Percentiles rank a stretch among this genome's conserved stretches.
Conservation (phyloP, 257 asterid genomes). For the Salvia miltiorrhiza region DNA sequence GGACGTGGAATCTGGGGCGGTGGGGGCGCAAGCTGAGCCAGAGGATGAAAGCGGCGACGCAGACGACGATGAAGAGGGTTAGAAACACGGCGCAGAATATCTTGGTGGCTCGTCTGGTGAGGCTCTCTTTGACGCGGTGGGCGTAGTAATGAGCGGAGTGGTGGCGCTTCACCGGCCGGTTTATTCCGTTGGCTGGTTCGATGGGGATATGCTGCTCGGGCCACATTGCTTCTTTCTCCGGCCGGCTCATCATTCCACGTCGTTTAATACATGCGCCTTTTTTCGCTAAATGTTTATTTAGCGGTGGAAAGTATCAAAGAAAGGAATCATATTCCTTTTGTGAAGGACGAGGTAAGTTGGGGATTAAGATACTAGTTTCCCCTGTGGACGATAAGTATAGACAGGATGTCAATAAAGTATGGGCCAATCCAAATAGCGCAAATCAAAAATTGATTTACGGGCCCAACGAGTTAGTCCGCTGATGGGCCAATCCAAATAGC, state of each 20-base stretch:
- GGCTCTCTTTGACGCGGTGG: constrained; percentile 61
- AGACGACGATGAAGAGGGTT: constrained; percentile 40
- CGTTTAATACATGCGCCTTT: too few relatives aligned
- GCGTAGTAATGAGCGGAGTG: constrained; percentile 58
- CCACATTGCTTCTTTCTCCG: constrained; percentile 19
- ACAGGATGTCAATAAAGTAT: too few relatives aligned
- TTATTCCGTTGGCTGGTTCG: constrained; percentile 10
- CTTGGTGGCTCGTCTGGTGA: constrained; percentile 56
- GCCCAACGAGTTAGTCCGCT: too few relatives aligned
- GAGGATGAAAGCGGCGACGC: constrained; percentile 48
- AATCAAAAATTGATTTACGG: too few relatives aligned
- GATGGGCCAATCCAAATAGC: too few relatives aligned
- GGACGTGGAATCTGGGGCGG: constrained; percentile 62
- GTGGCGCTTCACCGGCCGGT: constrained; percentile 37
- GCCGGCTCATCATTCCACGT: background rate
- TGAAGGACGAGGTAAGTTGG: background rate
- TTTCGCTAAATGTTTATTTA: background rate
- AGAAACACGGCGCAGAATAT: constrained; percentile 53
- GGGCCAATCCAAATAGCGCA: too few relatives aligned
- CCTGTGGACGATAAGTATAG: constrained; percentile 21
- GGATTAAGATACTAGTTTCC: constrained; percentile 23
- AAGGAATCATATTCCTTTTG: constrained; percentile 31
- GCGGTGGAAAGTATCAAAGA: constrained; percentile 25
- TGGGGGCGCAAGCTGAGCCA: constrained; percentile 80
- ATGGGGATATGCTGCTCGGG: constrained; percentile 28